Base-by-base conservation (phyloP, 768 basidiomycete genomes). In the Hortiboletus campestris region DNA sequence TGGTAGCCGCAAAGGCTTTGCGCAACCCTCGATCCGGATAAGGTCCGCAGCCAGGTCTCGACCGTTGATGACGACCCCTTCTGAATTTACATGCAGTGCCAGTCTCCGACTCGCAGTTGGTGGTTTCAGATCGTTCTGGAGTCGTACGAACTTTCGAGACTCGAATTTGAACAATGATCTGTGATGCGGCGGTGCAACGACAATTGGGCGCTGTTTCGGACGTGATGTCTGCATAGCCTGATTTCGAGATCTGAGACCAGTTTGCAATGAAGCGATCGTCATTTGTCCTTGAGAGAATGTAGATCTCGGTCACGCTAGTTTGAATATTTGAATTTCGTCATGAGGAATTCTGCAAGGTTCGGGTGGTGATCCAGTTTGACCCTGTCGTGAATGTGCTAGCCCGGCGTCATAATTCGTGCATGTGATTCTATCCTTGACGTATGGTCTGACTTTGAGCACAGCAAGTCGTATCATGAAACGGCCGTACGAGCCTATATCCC, bases 41-140 rank as follows among this genome's bases (percentile, higher is more conserved):
- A 49, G 63, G 50, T 63, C 60, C 63, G 50, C 16, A 6, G 17
- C 1, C 10, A 4, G n/a, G 51, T 50, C 62, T 65, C 35, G 63
- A 52, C 49, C 46, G n/a, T 46, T 46, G 46, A 44, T 32, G 47
- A 19, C 20, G 19, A 6, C 22, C 39, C 13, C 4, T 19, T 25
- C 4, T 19, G 10, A 25, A 22, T 5, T 14, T 16, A 38, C 47
- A 13, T 34, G n/a, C 34, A 42, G 41, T 41, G 47, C 16, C 20
- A 34, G 10, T 36, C 42, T 12, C 41, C 32, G 17, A 19, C n/a
- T 22, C 19, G 28, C 2, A 34, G 34, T 25, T 25, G 34, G 9
- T 4, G 36, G 51, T 44, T 55, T 55, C 31, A 46, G 38, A 32
- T 32, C 22, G 29, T 40, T 31, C 13, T 28, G 20, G 11, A n/a